These are phyloP conservation scores for Achaetomium macrosporum DNA, from an alignment of 2,329 filamentous ascomycete genomes.

Conservation along the genomic window DNA sequence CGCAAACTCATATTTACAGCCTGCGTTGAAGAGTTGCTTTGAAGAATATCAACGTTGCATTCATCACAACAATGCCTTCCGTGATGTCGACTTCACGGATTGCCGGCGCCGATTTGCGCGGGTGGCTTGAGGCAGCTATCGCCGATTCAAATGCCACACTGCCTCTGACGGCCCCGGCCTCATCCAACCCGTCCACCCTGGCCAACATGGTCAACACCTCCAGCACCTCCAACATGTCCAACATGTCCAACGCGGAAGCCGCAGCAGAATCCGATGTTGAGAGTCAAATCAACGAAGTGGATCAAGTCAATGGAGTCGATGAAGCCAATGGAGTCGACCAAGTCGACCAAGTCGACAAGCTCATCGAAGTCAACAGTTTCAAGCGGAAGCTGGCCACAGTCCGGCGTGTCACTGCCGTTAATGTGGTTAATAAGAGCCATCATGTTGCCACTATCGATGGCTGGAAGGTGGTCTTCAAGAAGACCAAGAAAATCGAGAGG, in stretches of 20 bases:
- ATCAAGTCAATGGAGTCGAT: no score
- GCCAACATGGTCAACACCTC: no score
- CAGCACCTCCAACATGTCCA: no score
- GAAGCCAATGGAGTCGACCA: not conserved
- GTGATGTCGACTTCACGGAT: no score
- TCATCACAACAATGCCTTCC: no score
- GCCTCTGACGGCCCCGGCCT: not conserved
- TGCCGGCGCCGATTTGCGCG: not conserved
- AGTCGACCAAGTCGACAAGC: not conserved
- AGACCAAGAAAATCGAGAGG: constrained; percentile 10
- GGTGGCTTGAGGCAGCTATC: constrained; percentile 9
- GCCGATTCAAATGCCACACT: not conserved
- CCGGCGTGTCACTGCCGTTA: constrained; percentile 16
- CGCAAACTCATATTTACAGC: no score
- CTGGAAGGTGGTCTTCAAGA: constrained; percentile 24
- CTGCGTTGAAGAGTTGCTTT: no score
- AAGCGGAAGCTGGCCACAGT: constrained; percentile 22
- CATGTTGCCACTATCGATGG: constrained; percentile 24
- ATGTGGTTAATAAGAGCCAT: not conserved
- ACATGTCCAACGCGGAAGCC: no score
- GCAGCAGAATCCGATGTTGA: no score
- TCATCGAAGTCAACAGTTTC: not conserved
- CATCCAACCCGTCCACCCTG: no score
- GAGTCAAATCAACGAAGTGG: no score
- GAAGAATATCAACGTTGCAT: no score